These are phyloP conservation scores for Pseudopyrenochaeta lycopersici DNA, from an alignment of 2,329 filamentous ascomycete genomes.

Conservation along the genomic window DNA sequence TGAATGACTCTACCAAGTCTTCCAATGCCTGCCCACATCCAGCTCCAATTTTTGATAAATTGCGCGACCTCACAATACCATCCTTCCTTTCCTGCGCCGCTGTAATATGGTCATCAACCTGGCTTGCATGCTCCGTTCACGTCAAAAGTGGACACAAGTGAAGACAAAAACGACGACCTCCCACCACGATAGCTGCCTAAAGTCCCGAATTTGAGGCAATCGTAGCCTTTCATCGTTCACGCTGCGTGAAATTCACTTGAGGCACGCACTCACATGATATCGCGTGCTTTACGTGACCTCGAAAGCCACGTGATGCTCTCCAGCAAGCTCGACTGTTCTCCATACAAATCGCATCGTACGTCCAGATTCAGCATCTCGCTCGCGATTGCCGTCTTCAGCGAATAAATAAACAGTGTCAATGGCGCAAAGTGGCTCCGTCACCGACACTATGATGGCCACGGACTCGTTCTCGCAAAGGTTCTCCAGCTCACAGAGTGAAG, in stretches of 20 bases:
- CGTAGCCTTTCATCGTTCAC: not conserved
- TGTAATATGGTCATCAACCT: not conserved
- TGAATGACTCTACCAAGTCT: not conserved
- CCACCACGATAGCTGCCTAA: not conserved
- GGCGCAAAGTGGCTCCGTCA: not conserved
- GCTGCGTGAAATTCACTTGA: not conserved
- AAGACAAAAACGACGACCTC: not conserved
- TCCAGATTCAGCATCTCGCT: not conserved
- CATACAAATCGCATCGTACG: no score
- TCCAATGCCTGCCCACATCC: not conserved
- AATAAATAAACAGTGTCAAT: not conserved
- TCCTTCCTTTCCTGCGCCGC: not conserved
- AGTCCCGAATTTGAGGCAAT: no score
- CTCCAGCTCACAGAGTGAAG: not conserved
- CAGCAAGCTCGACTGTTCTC: not conserved
- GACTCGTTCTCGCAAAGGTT: slow-evolving; percentile 1
- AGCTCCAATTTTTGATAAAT: not conserved
- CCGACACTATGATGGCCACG: slow-evolving; percentile 1
- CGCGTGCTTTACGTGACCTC: not conserved
- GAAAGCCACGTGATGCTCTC: not conserved
- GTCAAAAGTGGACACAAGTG: not conserved
- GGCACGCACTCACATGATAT: not conserved
- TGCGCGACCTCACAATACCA: not conserved
- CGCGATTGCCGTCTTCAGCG: not conserved
- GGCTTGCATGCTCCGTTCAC: not conserved